phyloP scores from a whole-genome alignment of 768 basidiomycete genomes.

The Auricularia auricula-judae region DNA sequence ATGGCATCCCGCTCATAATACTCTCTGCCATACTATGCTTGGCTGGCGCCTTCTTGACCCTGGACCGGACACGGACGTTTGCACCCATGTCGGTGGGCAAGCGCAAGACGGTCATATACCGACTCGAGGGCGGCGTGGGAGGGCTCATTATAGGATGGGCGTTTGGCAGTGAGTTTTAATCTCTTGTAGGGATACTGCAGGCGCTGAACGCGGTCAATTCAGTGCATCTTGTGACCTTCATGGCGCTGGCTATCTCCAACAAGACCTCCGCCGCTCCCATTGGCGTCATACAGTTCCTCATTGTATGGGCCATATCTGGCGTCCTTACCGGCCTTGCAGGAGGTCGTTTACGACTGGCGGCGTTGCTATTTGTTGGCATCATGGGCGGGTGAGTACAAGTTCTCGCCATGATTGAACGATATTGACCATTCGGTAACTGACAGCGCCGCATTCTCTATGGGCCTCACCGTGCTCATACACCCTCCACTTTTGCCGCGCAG shows the following conservation, averaged over 20 bases:
- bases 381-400: constrained; percentile 39
- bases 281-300: constrained; percentile 40
- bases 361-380: constrained; percentile 36
- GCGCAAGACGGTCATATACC: constrained; percentile 24
- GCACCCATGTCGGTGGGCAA: constrained; percentile 26
- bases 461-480: constrained; percentile 43
- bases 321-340: constrained; percentile 36
- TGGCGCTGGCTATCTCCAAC: constrained; percentile 45
- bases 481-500: constrained; percentile 39
- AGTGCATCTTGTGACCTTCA: constrained; percentile 53
- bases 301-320: constrained; percentile 47
- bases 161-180: constrained; percentile 40
- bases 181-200: not conserved
- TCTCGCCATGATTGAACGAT: not conserved
- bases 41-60: constrained; percentile 59
- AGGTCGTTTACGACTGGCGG: constrained; percentile 43
- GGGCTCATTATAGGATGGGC: constrained; percentile 47
- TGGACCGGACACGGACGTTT: constrained; percentile 59
- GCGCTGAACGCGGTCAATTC: not conserved
- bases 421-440: constrained; percentile 1
- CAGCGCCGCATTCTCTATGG: constrained; percentile 37
- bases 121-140: constrained; percentile 52
- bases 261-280: constrained; percentile 34
- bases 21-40: constrained; percentile 47
- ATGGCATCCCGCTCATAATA: constrained; percentile 49